Evolutionary conservation across 176 grass and related monocot genomes (phyloP), one percentile per base, ranked within the genome.

Genomic region (Triticum turgidum): DNA sequence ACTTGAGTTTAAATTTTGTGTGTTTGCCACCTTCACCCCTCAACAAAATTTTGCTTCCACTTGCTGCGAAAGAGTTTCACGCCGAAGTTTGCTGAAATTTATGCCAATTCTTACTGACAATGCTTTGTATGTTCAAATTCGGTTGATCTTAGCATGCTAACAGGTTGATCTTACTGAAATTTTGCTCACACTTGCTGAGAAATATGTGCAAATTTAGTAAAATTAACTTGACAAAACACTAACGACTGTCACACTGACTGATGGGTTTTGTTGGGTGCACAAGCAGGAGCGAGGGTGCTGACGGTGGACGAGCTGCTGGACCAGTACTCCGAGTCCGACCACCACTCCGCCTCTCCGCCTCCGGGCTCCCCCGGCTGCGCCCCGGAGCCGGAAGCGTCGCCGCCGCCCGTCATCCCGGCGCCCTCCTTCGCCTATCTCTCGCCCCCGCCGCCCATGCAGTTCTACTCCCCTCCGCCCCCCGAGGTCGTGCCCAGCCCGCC

Each of bases 271-370:
- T 21, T 76, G 25, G 10, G 6, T 58, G 52, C 0, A 52, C 49
- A 20, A 58, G 4, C 77, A 88, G 86, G 86, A 22, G 86, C 85
- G 54, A 84, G 88, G 61, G 80, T 85, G 77, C 34, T 73, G 27
- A 78, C 34, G 27, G 34, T 69, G 12, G 82, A 84, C 38, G 86
- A 87, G 67, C 81, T 88, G 13, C 85, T 80, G 4, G 79, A 89
- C 10, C 76, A 76, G 41, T 81, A 86, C 65, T 72, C 95, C 29
- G 74, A 81, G 71, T 86, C 90, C 2, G 78, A 93, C 86, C 67
- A 83, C 80, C 75, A 54, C 47, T 80, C 87, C 17, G 69, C 81
- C 11, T 73, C 83, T 0, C 61, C 72, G 27, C 76, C 34, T 33
- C 69, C 82, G 0, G 82, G 72, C 17, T 87, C 80, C 27, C 54